These are phyloP conservation scores for Trichoderma polysporum DNA, from an alignment of 2,329 filamentous ascomycete genomes.

Conservation along the genomic window DNA sequence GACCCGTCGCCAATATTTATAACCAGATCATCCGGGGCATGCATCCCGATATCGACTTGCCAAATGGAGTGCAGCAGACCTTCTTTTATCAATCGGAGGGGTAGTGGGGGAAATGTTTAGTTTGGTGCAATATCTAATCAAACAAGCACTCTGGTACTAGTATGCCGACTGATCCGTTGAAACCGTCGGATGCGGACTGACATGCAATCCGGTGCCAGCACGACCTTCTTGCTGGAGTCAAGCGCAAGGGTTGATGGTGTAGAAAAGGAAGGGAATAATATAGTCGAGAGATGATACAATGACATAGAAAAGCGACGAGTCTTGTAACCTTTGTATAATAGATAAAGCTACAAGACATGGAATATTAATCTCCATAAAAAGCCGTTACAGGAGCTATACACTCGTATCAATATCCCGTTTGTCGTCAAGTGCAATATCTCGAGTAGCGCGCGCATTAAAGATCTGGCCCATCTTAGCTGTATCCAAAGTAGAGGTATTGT, in stretches of 20 bases:
- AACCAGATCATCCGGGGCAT: background rate
- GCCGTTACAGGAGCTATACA: background rate
- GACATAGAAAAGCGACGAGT: background rate
- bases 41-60: background rate
- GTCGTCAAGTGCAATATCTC: background rate
- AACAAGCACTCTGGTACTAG: background rate
- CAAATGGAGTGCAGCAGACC: too few relatives aligned
- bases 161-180: slow-evolving; percentile 1
- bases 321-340: background rate
- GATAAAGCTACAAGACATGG: background rate
- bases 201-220: background rate
- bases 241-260: background rate
- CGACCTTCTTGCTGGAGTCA: background rate
- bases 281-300: background rate
- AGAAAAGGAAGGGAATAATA: background rate
- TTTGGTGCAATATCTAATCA: background rate
- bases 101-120: too few relatives aligned
- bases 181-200: background rate
- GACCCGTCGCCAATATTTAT: background rate
- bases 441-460: background rate
- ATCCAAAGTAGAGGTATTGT: too few relatives aligned
- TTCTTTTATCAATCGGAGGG: background rate
- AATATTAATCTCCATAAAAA: background rate
- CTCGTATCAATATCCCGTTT: background rate
- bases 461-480: background rate